Evolutionary conservation across 768 basidiomycete species (phyloP), one percentile per base, ranked within the genome.

Genomic region (Lentinula raphanica): DNA sequence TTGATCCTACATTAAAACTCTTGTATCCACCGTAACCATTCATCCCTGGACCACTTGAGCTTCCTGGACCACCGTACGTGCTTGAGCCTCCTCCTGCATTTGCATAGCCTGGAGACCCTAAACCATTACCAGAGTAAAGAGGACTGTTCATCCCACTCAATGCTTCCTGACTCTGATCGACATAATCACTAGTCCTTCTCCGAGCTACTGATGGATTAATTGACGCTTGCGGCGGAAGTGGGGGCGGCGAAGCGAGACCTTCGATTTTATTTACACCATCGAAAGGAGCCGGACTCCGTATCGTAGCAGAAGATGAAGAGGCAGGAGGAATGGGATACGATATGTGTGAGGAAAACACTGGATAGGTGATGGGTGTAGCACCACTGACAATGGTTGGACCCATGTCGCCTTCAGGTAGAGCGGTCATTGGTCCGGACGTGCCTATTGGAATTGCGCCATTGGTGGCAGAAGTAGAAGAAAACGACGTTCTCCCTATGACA

Each of bases 161-260:
- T 4, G 85, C 81, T 65, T 87, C 80, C 64, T 86, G 85, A 5
- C 85, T 82, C 65, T 89, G 92, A 68, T 94, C 91, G 48, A 92
- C 74, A 65, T 86, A 93, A 62, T 94, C 90, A 62, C 84, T 88
- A 21, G 51, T 53, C 56, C 90, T 84, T 57, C 90, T 80, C 5
- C 90, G 79, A 4, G 92, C 76, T 5, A 88, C 79, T 17, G 87
- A 86, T 27, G 87, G 85, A 63, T 92, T 92, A 61, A 93, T 86
- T 28, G 93, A 92, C 9, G 91, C 92, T 69, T 85, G 87, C 1
- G 94, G 93, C 8, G 92, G 94, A 0, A 88, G 79, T 0, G 89
- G 87, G 1, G 94, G 93, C 11, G 92, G 94, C 0, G 88, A 80
- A 0, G 89, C 75, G 29, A 83, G 79, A 58, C 72, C 73, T 62